These are phyloP conservation scores for Wickerhamiella spandovensis DNA, from an alignment of 805 yeast species.

Conservation along the genomic window DNA sequence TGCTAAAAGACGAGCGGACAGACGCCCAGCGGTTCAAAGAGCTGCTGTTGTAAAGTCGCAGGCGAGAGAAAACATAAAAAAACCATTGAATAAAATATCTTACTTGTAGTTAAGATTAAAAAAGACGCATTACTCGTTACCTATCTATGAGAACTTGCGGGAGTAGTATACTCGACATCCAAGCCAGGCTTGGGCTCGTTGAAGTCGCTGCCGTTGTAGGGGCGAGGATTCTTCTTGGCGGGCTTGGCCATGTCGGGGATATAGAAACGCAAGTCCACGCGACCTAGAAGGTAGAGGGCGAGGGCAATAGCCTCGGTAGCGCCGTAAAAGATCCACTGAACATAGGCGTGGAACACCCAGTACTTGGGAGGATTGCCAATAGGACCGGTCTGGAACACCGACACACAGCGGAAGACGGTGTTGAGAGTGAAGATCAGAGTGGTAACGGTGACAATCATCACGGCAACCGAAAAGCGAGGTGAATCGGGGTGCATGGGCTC, in stretches of 20 bases:
- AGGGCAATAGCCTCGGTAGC: conserved; percentile 47
- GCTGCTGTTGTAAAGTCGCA: background rate
- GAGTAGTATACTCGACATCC: background rate
- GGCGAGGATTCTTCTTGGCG: conserved; percentile 7
- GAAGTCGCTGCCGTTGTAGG: conserved; percentile 9
- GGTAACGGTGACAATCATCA: conserved; percentile 21
- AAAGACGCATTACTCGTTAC: background rate
- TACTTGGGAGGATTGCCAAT: conserved; percentile 20
- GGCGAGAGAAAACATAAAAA: too few relatives aligned
- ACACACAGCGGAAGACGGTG: conserved; percentile 24
- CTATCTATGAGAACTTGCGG: background rate
- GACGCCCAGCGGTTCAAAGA: background rate
- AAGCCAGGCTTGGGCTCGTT: conserved; percentile 4
- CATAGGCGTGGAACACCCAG: conserved; percentile 40
- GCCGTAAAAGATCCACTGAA: conserved; percentile 60
- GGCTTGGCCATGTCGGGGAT: conserved; percentile 41
- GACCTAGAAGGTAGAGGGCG: conserved; percentile 41
- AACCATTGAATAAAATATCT: too few relatives aligned
- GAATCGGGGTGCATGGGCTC: conserved; percentile 26
- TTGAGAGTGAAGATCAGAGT: conserved; percentile 17
- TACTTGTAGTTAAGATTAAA: too few relatives aligned
- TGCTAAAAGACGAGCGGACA: background rate
- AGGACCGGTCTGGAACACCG: conserved; percentile 17
- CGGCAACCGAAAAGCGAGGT: conserved; percentile 30
- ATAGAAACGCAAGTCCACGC: conserved; percentile 68